Percentiles rank a stretch among this genome's conserved stretches.
These are phyloP conservation scores for Lasiosphaeria ovina DNA, from an alignment of 495 filamentous ascomycete genomes.

Conservation along the genomic window DNA sequence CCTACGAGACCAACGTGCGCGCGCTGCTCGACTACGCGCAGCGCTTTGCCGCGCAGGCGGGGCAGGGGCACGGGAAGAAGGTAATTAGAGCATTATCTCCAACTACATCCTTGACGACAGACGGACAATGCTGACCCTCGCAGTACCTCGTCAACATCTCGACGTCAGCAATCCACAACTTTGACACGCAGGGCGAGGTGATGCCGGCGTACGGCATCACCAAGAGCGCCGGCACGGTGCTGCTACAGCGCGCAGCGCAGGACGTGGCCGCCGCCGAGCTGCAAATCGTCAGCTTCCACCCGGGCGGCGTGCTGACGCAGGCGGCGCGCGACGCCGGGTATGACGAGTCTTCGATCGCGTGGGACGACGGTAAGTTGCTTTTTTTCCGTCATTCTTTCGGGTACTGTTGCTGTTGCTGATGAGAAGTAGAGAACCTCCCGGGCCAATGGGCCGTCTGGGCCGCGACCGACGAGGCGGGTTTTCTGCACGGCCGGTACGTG, in stretches of 20 bases:
- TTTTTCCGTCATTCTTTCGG: background rate
- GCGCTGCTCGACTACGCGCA: constrained; percentile 34
- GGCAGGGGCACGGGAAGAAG: constrained; percentile 7
- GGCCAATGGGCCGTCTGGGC: constrained; percentile 52
- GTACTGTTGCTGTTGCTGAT: background rate
- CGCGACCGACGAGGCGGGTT: constrained; percentile 47
- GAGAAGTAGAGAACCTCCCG: constrained; percentile 28
- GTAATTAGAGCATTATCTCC: background rate
- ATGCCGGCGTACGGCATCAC: constrained; percentile 32
- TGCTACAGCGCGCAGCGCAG: constrained; percentile 38
- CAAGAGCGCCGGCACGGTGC: constrained; percentile 39
- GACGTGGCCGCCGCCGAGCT: constrained; percentile 29
- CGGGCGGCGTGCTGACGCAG: constrained; percentile 39
- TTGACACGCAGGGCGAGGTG: constrained; percentile 7
- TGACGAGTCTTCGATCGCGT: constrained; percentile 18
- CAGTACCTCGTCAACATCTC: constrained; percentile 41
- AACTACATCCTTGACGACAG: background rate
- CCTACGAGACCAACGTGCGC: constrained; percentile 35
- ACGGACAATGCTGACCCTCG: background rate
- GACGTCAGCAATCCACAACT: constrained; percentile 27
- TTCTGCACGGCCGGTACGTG: constrained; percentile 50
- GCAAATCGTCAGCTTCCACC: constrained; percentile 47
- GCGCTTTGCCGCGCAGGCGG: constrained; percentile 31
- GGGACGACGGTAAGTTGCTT: constrained; percentile 38
- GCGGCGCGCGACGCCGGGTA: constrained; percentile 19